Conservation (phyloP, 768 basidiomycete genomes). For the Termitomyces bulborhizus region DNA sequence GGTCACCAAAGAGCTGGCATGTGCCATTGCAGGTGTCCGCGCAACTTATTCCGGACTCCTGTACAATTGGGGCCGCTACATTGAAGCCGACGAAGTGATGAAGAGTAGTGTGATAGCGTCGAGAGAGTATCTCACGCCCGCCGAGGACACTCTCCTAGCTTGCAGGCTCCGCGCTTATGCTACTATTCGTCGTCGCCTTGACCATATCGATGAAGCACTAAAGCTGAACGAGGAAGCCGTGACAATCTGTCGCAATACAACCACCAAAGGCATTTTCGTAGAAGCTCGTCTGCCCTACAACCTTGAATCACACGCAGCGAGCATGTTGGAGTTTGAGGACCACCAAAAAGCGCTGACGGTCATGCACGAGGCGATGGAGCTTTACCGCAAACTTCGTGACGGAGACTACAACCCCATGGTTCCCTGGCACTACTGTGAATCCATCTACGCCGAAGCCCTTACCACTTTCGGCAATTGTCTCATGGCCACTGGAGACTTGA, state of each 20-base stretch:
- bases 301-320: background rate
- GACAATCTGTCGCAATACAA: slow-evolving; percentile 2
- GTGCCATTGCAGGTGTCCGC: background rate
- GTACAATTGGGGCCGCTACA: slow-evolving; percentile 1
- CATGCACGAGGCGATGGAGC: slow-evolving; percentile 4
- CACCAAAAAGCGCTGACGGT: background rate
- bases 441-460: slow-evolving; percentile 3
- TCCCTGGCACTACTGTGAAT: slow-evolving; percentile 6
- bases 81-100: slow-evolving; percentile 2
- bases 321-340: slow-evolving; percentile 3
- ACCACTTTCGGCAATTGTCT: background rate
- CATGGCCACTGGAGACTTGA: background rate
- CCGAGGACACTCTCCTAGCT: slow-evolving; percentile 4
- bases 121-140: background rate
- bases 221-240: slow-evolving; percentile 9
- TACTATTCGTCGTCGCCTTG: background rate
- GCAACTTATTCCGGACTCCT: background rate
- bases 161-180: slow-evolving; percentile 1
- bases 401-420: background rate
- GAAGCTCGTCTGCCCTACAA: slow-evolving; percentile 4
- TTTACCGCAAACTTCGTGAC: slow-evolving; percentile 3
- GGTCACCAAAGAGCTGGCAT: background rate
- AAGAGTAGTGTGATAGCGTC: background rate
- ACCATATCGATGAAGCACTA: slow-evolving; percentile 3
- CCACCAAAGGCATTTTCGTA: background rate